A percentile compares a stretch with the other conserved stretches of the same genome.
Conservation (phyloP, 1,284 basidiomycete species). For the Ustilago curta region DNA sequence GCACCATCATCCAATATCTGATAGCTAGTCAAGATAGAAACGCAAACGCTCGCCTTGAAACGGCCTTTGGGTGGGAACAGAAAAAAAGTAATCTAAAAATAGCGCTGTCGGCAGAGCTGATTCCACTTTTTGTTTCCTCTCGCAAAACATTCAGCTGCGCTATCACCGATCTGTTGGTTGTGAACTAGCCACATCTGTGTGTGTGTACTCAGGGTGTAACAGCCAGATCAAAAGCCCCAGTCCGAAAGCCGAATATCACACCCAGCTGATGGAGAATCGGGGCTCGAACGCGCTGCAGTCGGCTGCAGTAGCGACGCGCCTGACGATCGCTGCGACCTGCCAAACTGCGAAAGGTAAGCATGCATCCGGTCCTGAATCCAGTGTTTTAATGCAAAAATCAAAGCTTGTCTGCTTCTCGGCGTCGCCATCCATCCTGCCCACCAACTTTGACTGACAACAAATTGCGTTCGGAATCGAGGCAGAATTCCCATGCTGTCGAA, state of each 20-base stretch:
- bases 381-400: too few relatives aligned
- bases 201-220: too few relatives aligned
- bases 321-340: conserved; percentile 26
- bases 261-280: too few relatives aligned
- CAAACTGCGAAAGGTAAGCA: conserved; percentile 19
- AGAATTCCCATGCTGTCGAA: neutral
- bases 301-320: conserved; percentile 37
- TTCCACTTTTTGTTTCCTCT: too few relatives aligned
- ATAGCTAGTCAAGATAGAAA: neutral
- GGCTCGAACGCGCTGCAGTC: conserved; percentile 7
- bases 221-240: too few relatives aligned
- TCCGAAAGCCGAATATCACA: too few relatives aligned
- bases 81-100: neutral
- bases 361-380: conserved; percentile 15
- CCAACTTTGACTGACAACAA: neutral
- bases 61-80: conserved; percentile 1
- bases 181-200: too few relatives aligned
- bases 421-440: conserved; percentile 6
- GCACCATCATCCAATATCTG: too few relatives aligned
- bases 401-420: neutral
- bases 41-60: neutral
- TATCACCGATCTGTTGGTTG: too few relatives aligned
- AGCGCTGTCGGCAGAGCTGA: neutral
- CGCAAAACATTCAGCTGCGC: too few relatives aligned
- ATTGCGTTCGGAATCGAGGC: neutral